These are phyloP conservation scores for Fusarium praegraminearum DNA, from an alignment of 2,329 filamentous ascomycete genomes.

Conservation along the genomic window DNA sequence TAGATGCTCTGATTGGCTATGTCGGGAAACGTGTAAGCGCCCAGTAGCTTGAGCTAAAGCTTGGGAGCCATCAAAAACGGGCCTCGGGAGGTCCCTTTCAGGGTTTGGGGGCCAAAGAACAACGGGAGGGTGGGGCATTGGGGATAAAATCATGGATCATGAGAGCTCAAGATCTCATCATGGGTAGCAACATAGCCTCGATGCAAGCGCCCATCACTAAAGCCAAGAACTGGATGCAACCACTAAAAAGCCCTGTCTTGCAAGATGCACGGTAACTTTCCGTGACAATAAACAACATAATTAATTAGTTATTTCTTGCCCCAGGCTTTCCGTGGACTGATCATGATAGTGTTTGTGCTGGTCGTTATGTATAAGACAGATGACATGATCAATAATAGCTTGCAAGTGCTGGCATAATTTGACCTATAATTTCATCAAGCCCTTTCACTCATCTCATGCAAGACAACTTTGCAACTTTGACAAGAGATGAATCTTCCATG, in stretches of 20 bases:
- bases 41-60: slow-evolving; percentile 40
- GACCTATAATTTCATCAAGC: background rate
- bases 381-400: background rate
- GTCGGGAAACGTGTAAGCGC: slow-evolving; percentile 44
- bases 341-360: background rate
- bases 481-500: background rate
- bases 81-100: slow-evolving; percentile 35
- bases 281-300: background rate
- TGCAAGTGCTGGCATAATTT: background rate
- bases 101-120: slow-evolving; percentile 35
- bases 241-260: slow-evolving; percentile 10
- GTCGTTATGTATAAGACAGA: background rate
- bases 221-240: slow-evolving; percentile 40
- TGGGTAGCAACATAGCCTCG: slow-evolving; percentile 36
- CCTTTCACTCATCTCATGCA: too few relatives aligned
- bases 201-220: slow-evolving; percentile 41
- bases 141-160: slow-evolving; percentile 37
- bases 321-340: background rate
- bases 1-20: slow-evolving; percentile 41
- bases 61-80: slow-evolving; percentile 32
- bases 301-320: background rate
- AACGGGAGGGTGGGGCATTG: slow-evolving; percentile 23
- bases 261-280: background rate
- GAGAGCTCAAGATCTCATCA: slow-evolving; percentile 33
- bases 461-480: background rate